A percentile compares a stretch with the other conserved stretches of the same genome.
Evolutionary conservation across 228 moss, liverwort and hornwort genomes (phyloP).

Genomic region (Sphagnum fallax): DNA sequence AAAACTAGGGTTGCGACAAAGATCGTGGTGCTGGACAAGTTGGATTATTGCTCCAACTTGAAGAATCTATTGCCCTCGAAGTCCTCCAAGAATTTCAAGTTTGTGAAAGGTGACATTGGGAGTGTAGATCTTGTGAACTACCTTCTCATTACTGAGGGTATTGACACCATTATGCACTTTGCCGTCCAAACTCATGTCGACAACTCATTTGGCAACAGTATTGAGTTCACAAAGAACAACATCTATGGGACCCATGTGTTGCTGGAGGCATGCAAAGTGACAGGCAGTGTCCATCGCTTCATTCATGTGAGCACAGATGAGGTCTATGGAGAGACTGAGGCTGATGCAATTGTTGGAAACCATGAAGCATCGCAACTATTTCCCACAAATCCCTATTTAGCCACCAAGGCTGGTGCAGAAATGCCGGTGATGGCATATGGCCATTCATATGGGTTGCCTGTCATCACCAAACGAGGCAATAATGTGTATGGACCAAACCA

Average conservation of each 20-base stretch:
- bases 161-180: constrained; percentile 93
- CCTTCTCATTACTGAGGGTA: constrained; percentile 65
- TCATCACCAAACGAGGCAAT: constrained; percentile 84
- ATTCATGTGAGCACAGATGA: constrained; percentile 86
- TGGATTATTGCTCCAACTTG: constrained; percentile 82
- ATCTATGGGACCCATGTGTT: constrained; percentile 88
- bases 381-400: constrained; percentile 79
- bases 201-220: constrained; percentile 86
- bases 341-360: constrained; percentile 78
- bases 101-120: constrained; percentile 80
- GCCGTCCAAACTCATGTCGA: constrained; percentile 84
- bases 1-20: too few species aligned
- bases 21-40: constrained; percentile 81
- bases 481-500: constrained; percentile 86
- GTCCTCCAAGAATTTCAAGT: constrained; percentile 67
- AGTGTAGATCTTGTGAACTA: constrained; percentile 80
- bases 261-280: constrained; percentile 80
- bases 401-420: constrained; percentile 82
- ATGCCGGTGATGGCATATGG: constrained; percentile 89
- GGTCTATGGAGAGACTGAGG: constrained; percentile 84
- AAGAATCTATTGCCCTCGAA: constrained; percentile 66
- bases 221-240: constrained; percentile 90
- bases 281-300: constrained; percentile 66
- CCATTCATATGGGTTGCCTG: constrained; percentile 59
- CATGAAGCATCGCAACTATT: constrained; percentile 82